A percentile compares a stretch with the other conserved stretches of the same genome.
Evolutionary conservation across 345 rosid species (phyloP).

Genomic region (Crucihimalaya himalaica): DNA sequence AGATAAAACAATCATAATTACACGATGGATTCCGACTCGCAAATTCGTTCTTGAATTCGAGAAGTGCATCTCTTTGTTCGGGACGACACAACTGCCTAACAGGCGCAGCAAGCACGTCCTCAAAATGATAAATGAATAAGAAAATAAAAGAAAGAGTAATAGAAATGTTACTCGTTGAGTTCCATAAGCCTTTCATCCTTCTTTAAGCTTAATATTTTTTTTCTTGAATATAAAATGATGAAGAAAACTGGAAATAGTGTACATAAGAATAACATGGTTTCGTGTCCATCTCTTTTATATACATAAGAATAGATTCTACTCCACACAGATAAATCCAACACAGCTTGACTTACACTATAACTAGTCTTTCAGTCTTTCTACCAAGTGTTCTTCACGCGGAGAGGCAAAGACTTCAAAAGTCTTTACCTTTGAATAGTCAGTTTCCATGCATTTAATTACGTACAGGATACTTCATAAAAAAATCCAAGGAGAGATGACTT

Average conservation of each 20-base stretch:
- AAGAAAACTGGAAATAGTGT: background rate
- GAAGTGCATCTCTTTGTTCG: background rate
- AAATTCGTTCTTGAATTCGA: background rate
- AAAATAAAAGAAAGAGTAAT: background rate
- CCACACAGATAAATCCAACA: too few species aligned
- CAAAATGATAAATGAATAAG: background rate
- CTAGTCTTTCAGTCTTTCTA: too few species aligned
- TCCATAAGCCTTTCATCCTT: background rate
- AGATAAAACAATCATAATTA: rapidly evolving
- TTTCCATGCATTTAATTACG: background rate
- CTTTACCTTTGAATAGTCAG: too few species aligned
- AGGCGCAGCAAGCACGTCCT: background rate
- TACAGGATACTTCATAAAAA: background rate
- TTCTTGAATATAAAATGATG: background rate
- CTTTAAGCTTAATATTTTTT: background rate
- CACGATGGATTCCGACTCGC: too few species aligned
- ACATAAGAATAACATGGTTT: background rate
- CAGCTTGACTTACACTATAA: too few species aligned
- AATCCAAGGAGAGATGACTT: too few species aligned
- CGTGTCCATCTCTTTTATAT: background rate
- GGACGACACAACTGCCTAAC: background rate
- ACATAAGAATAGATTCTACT: background rate
- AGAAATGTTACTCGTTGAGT: background rate
- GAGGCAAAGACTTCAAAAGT: too few species aligned
- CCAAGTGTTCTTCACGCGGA: too few species aligned